Conservation (phyloP, 2,329 filamentous ascomycete species). For the Colletotrichum theobromicola region DNA sequence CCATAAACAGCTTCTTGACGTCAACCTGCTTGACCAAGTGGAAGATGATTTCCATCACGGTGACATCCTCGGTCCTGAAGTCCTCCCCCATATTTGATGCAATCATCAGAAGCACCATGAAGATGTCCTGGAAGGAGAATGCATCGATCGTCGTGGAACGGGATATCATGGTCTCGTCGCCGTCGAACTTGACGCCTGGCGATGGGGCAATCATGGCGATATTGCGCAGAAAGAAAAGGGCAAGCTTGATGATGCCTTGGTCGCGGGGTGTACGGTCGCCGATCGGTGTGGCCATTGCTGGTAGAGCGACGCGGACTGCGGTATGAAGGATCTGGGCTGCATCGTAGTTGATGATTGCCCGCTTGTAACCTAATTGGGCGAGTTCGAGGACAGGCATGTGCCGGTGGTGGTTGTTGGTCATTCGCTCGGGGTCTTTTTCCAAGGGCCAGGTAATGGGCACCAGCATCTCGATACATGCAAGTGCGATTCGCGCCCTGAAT, state of each 20-base stretch:
- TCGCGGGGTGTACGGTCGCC: slow-evolving; percentile 80
- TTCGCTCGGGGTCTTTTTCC: slow-evolving; percentile 77
- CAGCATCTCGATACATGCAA: slow-evolving; percentile 89
- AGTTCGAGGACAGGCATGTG: slow-evolving; percentile 90
- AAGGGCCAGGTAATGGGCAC: slow-evolving; percentile 95
- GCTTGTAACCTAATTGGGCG: slow-evolving; percentile 89
- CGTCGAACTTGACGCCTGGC: slow-evolving; percentile 74
- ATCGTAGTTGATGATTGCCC: slow-evolving; percentile 84
- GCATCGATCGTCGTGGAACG: slow-evolving; percentile 87
- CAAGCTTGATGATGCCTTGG: slow-evolving; percentile 89
- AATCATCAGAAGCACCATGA: slow-evolving; percentile 83
- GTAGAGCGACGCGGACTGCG: slow-evolving; percentile 80
- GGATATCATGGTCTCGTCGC: slow-evolving; percentile 89
- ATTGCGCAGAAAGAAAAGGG: slow-evolving; percentile 89
- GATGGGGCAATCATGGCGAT: slow-evolving; percentile 83
- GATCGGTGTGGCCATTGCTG: slow-evolving; percentile 81
- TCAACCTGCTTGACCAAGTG: slow-evolving; percentile 92
- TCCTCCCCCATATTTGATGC: slow-evolving; percentile 94
- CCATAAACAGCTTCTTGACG: slow-evolving; percentile 83
- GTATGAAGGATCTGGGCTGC: slow-evolving; percentile 79
- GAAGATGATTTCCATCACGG: slow-evolving; percentile 91
- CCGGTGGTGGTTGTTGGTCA: slow-evolving; percentile 91
- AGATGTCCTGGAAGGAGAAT: slow-evolving; percentile 89
- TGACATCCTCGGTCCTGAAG: slow-evolving; percentile 85
- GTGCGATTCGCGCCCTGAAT: slow-evolving; percentile 77